These are phyloP conservation scores for Kodamaea derodonti DNA, from an alignment of 1,139 yeast genomes.

Conservation along the genomic window DNA sequence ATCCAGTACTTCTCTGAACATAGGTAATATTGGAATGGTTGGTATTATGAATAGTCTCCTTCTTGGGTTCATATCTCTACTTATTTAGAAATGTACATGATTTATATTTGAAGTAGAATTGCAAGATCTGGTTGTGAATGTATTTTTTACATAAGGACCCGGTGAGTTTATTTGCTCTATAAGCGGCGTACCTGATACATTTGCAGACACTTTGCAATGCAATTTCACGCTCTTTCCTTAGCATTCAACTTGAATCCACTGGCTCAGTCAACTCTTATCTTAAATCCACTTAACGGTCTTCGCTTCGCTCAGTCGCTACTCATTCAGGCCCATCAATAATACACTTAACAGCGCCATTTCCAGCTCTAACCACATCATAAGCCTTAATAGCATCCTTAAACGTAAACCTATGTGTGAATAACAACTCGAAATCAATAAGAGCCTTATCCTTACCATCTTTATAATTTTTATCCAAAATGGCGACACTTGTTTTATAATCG, in stretches of 20 bases:
- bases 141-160: too few relatives aligned
- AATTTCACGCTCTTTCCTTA: too few relatives aligned
- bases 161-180: too few relatives aligned
- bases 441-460: constrained; percentile 54
- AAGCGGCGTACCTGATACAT: too few relatives aligned
- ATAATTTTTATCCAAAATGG: constrained; percentile 57
- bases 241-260: too few relatives aligned
- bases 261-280: not conserved
- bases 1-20: not conserved
- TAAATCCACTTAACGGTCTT: not conserved
- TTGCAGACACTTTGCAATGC: too few relatives aligned
- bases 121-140: too few relatives aligned
- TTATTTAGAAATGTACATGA: too few relatives aligned
- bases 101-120: too few relatives aligned
- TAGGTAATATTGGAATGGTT: too few relatives aligned
- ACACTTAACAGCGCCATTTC: constrained; percentile 42
- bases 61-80: too few relatives aligned
- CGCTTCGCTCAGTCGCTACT: constrained; percentile 4
- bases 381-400: constrained; percentile 79
- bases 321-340: constrained; percentile 41
- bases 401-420: constrained; percentile 74
- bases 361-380: constrained; percentile 60
- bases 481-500: constrained; percentile 74
- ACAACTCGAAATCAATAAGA: constrained; percentile 42
- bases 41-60: too few relatives aligned